Evolutionary conservation across 192 early-diverging fungal species (phyloP), one percentile per base, ranked within the genome.

Genomic region (Chytriomyces sp.): DNA sequence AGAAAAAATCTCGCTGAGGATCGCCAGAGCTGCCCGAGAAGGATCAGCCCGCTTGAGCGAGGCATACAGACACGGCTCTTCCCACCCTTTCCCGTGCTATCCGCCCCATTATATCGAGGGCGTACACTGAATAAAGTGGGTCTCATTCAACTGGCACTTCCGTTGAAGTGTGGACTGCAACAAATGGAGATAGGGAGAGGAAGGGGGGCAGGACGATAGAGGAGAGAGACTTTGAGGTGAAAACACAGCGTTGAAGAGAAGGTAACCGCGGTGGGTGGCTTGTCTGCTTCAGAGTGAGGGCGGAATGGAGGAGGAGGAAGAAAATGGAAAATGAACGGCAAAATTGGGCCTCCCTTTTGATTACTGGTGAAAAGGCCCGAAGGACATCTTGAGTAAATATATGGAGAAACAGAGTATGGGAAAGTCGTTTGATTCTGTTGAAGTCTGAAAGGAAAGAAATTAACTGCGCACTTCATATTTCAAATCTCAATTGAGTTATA

Each of bases 31-130:
- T 25, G 55, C 55, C 28, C 30, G 17, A 17, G 28, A 1, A 57
- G 2, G 2, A 30, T 2, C 2, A 57, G 26, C 55, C 55, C 17
- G 28, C 12, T 25, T 28, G 55, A 19, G 28, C 12, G 55, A 57
- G n/a, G 30, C 55, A 25, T 14, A 49, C 44, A 57, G n/a, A 26
- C 5, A 57, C 17, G 5, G 40, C 30, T 64, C 25, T 64, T 64
- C 62, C 62, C 36, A 44, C 62, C 62, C 62, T 64, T 64, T 64
- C 62, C 62, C 62, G 62, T 25, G 62, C 28, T 4, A 33, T 38
- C 62, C 37, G 49, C 40, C 62, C 62, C 62, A 64, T 64, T 44
- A 6, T 64, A 10, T 10, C 62, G 39, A 64, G 62, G 62, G 37
- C 49, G 62, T 64, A n/a, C 62, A 25, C 62, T 44, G 37, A 44